phyloP scores from a whole-genome alignment of 129 eudicot genomes.

The Helianthus tuberosus region DNA sequence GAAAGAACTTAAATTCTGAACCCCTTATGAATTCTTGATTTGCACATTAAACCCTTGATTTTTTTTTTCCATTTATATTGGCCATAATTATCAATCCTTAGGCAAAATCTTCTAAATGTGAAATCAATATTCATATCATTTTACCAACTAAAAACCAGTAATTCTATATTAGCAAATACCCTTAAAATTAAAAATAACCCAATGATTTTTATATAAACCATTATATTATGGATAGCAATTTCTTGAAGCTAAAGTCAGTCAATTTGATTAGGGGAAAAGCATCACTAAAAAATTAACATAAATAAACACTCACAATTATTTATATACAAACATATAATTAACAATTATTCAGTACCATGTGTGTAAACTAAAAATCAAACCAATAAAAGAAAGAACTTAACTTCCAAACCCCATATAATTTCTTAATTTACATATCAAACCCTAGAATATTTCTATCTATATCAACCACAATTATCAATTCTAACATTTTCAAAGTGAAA shows the following conservation, averaged over 20 bases:
- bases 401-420: too few species aligned
- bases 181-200: neutral
- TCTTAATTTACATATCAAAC: too few species aligned
- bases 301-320: neutral
- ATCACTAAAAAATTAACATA: neutral
- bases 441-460: too few species aligned
- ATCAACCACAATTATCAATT: too few species aligned
- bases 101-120: neutral
- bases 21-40: constrained; percentile 5
- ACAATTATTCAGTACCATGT: neutral
- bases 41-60: neutral
- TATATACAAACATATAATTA: neutral
- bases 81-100: constrained; percentile 4
- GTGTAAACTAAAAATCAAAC: too few species aligned
- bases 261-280: neutral
- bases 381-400: too few species aligned
- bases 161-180: neutral
- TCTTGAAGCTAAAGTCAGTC: constrained; percentile 15
- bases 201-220: neutral
- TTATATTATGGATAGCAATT: constrained; percentile 7
- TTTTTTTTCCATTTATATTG: neutral
- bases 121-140: neutral
- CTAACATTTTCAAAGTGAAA: too few species aligned
- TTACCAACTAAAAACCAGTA: neutral
- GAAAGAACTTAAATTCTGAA: neutral